Conservation (phyloP, 2,329 filamentous ascomycete species). For the Tolypocladium inflatum region DNA sequence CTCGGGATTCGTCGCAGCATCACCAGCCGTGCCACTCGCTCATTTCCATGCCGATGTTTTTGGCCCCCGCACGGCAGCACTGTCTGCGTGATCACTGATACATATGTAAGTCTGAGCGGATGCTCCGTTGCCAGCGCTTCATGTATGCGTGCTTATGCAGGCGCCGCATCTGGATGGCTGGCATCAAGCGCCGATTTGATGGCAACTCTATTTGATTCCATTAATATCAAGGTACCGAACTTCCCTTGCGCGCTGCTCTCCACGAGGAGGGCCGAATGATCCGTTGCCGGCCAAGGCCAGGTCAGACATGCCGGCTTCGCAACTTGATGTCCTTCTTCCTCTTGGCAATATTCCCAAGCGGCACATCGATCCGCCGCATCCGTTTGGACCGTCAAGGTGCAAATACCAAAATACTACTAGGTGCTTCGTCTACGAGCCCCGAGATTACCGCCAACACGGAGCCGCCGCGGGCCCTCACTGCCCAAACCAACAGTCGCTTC, state of each 20-base stretch:
- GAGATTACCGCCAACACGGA: neutral
- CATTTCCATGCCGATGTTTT: neutral
- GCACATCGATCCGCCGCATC: neutral
- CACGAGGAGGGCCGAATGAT: neutral
- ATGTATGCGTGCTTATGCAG: neutral
- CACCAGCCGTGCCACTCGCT: neutral
- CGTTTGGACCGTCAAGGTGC: neutral
- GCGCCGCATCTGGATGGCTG: neutral
- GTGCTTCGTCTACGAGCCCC: neutral
- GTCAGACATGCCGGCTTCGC: too few species aligned
- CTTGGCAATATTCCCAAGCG: neutral
- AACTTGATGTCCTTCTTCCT: too few species aligned
- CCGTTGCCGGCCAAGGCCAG: neutral
- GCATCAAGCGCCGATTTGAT: neutral
- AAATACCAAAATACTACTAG: neutral
- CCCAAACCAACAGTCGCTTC: neutral
- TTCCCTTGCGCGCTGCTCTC: neutral
- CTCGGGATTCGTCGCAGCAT: constrained; percentile 17
- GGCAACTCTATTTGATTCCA: neutral
- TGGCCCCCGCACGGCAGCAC: neutral
- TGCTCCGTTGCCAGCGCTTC: too few species aligned
- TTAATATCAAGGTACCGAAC: neutral
- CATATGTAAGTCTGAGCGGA: neutral
- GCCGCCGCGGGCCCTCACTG: neutral
- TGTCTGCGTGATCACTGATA: too few species aligned